Conservation (phyloP, 768 basidiomycete species). For the Cystobasidium tubakii region DNA sequence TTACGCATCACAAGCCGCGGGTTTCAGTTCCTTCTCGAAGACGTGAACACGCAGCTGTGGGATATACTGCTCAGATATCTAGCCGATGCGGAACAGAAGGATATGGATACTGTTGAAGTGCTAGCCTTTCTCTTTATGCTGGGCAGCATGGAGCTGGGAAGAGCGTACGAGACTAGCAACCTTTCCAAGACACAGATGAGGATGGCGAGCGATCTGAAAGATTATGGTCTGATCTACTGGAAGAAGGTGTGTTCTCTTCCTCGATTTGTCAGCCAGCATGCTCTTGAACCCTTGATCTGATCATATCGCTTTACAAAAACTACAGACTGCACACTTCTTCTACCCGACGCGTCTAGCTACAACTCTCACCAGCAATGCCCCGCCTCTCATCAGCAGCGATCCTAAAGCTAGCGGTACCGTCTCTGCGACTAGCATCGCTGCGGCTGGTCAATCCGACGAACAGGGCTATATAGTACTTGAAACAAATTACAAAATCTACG, state of each 20-base stretch:
- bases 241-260: slow-evolving; percentile 56
- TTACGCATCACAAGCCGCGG: slow-evolving; percentile 75
- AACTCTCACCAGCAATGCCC: slow-evolving; percentile 83
- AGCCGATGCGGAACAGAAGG: slow-evolving; percentile 55
- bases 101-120: slow-evolving; percentile 81
- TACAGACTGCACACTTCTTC: slow-evolving; percentile 67
- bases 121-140: slow-evolving; percentile 93
- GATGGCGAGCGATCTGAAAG: slow-evolving; percentile 86
- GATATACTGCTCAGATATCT: slow-evolving; percentile 85
- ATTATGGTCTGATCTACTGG: slow-evolving; percentile 91
- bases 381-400: slow-evolving; percentile 52
- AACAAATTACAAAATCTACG: slow-evolving; percentile 96
- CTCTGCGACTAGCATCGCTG: slow-evolving; percentile 55
- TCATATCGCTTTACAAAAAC: slow-evolving; percentile 43
- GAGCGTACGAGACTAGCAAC: slow-evolving; percentile 85
- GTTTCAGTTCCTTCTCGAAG: slow-evolving; percentile 91
- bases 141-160: slow-evolving; percentile 88
- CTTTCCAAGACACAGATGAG: slow-evolving; percentile 70
- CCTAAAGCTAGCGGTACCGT: slow-evolving; percentile 57
- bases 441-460: slow-evolving; percentile 51
- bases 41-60: slow-evolving; percentile 92
- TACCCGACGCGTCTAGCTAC: slow-evolving; percentile 91
- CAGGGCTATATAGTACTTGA: slow-evolving; percentile 92
- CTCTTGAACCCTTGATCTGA: background rate
- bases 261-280: background rate